Percentiles rank a stretch among this genome's conserved stretches.
Evolutionary conservation across 805 yeast species (phyloP).

Genomic region (Cyberlindnera mrakii): DNA sequence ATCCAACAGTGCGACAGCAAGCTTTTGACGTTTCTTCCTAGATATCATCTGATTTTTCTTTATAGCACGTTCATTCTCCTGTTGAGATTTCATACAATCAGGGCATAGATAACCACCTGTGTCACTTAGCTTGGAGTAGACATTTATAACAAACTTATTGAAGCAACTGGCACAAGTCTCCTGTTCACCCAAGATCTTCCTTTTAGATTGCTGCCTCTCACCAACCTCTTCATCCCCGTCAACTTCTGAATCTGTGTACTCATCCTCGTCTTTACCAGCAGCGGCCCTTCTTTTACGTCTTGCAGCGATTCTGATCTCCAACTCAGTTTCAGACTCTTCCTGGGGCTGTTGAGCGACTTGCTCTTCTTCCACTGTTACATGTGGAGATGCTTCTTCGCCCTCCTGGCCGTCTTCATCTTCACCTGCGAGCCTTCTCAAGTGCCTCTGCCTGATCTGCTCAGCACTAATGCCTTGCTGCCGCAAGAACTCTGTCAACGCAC

Average conservation of each 20-base stretch:
- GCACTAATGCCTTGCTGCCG: constrained; percentile 87
- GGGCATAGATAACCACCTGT: constrained; percentile 64
- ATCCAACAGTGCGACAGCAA: constrained; percentile 82
- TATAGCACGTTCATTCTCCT: constrained; percentile 38
- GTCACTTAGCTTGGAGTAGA: constrained; percentile 52
- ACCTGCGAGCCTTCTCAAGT: constrained; percentile 26
- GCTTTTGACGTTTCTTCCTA: constrained; percentile 66
- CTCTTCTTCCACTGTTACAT: constrained; percentile 22
- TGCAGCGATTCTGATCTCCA: constrained; percentile 33
- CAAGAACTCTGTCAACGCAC: constrained; percentile 85
- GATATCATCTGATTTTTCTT: constrained; percentile 53
- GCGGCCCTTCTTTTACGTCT: constrained; percentile 37
- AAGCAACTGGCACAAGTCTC: constrained; percentile 64
- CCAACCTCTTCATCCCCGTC: constrained; percentile 29
- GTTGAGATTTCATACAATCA: constrained; percentile 42
- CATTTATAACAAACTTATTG: constrained; percentile 50
- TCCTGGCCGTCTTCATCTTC: constrained; percentile 2
- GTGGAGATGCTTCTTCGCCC: constrained; percentile 18
- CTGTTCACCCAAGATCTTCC: constrained; percentile 39
- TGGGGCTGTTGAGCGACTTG: constrained; percentile 18
- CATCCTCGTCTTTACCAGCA: constrained; percentile 26
- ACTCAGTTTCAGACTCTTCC: constrained; percentile 7
- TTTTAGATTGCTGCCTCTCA: constrained; percentile 19
- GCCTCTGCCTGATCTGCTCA: constrained; percentile 57
- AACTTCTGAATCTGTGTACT: constrained; percentile 29